Percentiles rank a stretch among this genome's conserved stretches.
Conservation (phyloP, 208 protist genomes). For the Crithidia brevicula region DNA sequence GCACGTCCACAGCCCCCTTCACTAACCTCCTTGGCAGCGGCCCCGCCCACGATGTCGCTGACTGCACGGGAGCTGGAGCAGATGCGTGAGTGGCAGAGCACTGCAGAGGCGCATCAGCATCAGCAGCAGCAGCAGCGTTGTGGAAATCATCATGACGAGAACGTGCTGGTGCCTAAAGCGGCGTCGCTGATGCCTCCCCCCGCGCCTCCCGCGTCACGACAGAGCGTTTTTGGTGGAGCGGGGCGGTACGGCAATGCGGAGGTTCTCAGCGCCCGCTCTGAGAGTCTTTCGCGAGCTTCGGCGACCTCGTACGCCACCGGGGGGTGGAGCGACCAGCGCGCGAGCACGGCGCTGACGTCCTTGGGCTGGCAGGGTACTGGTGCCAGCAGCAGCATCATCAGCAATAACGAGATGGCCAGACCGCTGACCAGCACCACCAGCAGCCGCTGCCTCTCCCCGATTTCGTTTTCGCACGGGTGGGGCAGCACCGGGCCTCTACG, state of each 20-base stretch:
- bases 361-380: conserved; percentile 14
- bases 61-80: conserved; percentile 23
- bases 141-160: background rate
- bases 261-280: conserved; percentile 24
- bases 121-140: conserved; percentile 1
- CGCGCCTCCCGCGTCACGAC: conserved; percentile 2
- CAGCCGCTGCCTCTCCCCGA: conserved; percentile 15
- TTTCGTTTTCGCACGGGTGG: conserved; percentile 5
- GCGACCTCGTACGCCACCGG: background rate
- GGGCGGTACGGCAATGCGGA: too few species aligned
- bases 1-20: background rate
- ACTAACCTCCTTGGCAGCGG: background rate
- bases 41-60: background rate
- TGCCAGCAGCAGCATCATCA: background rate
- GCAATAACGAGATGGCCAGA: background rate
- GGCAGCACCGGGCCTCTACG: too few species aligned
- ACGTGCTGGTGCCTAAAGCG: background rate
- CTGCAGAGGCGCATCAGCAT: conserved; percentile 2
- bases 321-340: conserved; percentile 8
- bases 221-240: background rate
- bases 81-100: conserved; percentile 26
- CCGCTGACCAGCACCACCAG: conserved; percentile 2
- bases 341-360: conserved; percentile 11
- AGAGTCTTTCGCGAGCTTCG: conserved; percentile 25
- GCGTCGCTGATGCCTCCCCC: conserved; percentile 4